Percentiles rank a stretch among this genome's conserved stretches.
These are phyloP conservation scores for Trypanosoma cruzi DNA, from an alignment of 208 protist species.

Conservation along the genomic window DNA sequence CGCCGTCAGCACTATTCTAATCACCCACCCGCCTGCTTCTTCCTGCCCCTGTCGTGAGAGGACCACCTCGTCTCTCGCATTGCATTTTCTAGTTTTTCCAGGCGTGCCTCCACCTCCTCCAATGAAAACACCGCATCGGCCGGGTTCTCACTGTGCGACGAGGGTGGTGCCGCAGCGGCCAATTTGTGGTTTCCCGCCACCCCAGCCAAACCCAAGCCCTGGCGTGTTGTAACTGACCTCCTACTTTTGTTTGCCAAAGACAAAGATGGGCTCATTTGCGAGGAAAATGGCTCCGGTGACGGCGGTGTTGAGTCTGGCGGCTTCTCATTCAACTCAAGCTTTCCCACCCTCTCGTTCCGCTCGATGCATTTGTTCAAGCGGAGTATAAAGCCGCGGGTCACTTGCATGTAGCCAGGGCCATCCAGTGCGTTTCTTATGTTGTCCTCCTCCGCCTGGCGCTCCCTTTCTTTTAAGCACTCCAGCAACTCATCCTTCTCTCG, in stretches of 20 bases:
- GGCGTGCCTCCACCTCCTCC: conserved; percentile 58
- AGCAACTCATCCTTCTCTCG: conserved; percentile 32
- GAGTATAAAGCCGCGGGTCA: conserved; percentile 56
- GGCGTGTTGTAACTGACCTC: background rate
- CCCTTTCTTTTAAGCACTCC: conserved; percentile 20
- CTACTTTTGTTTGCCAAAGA: background rate
- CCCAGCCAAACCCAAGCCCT: background rate
- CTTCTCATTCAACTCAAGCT: background rate
- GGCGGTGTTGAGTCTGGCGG: background rate
- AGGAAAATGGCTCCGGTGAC: background rate
- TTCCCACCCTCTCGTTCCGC: conserved; percentile 28
- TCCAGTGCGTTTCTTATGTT: conserved; percentile 55
- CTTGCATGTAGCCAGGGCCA: conserved; percentile 40
- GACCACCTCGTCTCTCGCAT: conserved; percentile 20
- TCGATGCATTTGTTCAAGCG: conserved; percentile 47
- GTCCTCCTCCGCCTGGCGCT: conserved; percentile 26
- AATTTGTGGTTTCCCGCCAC: conserved; percentile 1
- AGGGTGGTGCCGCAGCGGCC: background rate
- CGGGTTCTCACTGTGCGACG: conserved; percentile 24
- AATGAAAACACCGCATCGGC: conserved; percentile 45
- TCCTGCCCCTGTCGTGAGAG: conserved; percentile 17
- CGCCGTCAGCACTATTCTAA: background rate
- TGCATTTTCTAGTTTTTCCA: conserved; percentile 41
- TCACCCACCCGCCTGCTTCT: conserved; percentile 2
- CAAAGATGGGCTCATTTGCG: background rate